Evolutionary conservation across 345 rosid species (phyloP), one percentile per base, ranked within the genome.

Genomic region (Linum usitatissimum): DNA sequence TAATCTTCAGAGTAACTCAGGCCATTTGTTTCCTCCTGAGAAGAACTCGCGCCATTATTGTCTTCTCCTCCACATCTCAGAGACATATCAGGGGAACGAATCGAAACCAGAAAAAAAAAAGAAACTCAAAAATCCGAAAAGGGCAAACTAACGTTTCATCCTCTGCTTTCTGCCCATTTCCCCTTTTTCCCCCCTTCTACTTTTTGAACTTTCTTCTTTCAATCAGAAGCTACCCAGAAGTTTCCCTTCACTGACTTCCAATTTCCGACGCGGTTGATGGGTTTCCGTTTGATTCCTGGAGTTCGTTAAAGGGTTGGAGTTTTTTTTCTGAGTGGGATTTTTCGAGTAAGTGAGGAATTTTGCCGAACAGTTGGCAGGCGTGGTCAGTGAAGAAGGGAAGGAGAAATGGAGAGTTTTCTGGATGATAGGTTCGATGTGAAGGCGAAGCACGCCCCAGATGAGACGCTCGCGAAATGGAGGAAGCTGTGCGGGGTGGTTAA

Each of bases 391-490:
- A 10, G 21, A 23, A 23, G 28, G 28, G 28, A 23, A 23, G 15
- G 7, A 53, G 53, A 57, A 14, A 87, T 87, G 97, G 91, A 83
- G 80, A 83, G 73, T 65, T 83, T 73, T 58, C 63, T 88, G 78
- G 77, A 79, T 21, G 84, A 83, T 57, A 81, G 79, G 68, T 91
- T 91, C 51, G 64, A 68, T 18, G 83, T 88, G 76, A 70, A 84
- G 60, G 63, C 90, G 9, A 91, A 91, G 62, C 88, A 86, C 55
- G 73, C 94, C 2, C 68, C 88, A 4, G 83, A 80, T 18, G 91
- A 91, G 70, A 76, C 68, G 36, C 68, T 91, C 61, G 80, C 77
- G 74, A 82, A 74, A 77, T 88, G 96, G 96, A 76, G 96, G 55
- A 77, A 79, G 10, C 63, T 79, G 6, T 86, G 94, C 3, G 86